phyloP scores from a whole-genome alignment of 805 yeast genomes.

The Suhomyces kilbournensis region DNA sequence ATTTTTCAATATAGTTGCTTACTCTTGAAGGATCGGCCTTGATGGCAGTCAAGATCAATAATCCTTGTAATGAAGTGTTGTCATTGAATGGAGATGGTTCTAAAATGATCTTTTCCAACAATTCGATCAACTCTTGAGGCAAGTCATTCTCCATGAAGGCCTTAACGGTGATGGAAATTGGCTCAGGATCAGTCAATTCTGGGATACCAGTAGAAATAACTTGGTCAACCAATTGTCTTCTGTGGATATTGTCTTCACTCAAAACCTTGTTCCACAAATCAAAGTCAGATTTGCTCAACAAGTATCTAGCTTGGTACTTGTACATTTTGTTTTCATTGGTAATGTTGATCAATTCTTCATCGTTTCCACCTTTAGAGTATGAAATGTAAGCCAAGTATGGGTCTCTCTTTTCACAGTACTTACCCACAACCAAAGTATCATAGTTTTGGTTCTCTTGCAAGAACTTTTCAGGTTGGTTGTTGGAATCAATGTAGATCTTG shows the following conservation, averaged over 20 bases:
- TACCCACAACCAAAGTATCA: conserved; percentile 94
- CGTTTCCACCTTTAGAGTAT: conserved; percentile 92
- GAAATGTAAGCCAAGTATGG: conserved; percentile 98
- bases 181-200: conserved; percentile 88
- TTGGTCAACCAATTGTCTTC: conserved; percentile 90
- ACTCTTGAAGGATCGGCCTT: conserved; percentile 92
- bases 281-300: conserved; percentile 83
- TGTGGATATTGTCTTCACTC: conserved; percentile 70
- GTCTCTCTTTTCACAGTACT: conserved; percentile 97
- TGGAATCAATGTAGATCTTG: conserved; percentile 95
- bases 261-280: conserved; percentile 80
- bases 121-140: conserved; percentile 89
- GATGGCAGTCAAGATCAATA: conserved; percentile 89
- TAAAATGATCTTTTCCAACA: conserved; percentile 90
- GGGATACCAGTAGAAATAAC: conserved; percentile 96
- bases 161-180: conserved; percentile 88
- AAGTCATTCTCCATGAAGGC: conserved; percentile 94
- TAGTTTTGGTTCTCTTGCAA: conserved; percentile 85
- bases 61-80: conserved; percentile 91
- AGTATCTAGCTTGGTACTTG: conserved; percentile 97
- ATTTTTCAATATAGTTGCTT: conserved; percentile 75
- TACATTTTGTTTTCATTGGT: conserved; percentile 98
- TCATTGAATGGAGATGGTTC: conserved; percentile 98
- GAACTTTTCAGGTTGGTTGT: conserved; percentile 96
- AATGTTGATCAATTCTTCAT: conserved; percentile 81